Evolutionary conservation across 768 basidiomycete species (phyloP).

Genomic region (Russula ochroleuca): DNA sequence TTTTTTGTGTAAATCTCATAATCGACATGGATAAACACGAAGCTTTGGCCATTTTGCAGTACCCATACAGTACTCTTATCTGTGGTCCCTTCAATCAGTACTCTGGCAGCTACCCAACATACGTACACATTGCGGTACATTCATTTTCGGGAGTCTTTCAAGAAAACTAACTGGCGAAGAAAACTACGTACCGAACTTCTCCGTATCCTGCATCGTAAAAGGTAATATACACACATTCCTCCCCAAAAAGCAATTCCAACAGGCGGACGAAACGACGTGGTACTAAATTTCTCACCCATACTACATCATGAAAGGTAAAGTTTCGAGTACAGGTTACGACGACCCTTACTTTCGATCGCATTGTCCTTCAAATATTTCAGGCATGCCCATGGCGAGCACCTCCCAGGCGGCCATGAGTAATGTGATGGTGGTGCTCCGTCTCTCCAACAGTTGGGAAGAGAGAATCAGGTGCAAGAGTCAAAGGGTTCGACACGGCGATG

Average conservation of each 20-base stretch:
- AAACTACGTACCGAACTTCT: neutral
- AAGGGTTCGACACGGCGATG: constrained; percentile 2
- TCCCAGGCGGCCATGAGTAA: constrained; percentile 22
- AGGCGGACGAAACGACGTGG: neutral
- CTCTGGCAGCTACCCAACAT: too few relatives aligned
- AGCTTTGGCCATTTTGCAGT: too few relatives aligned
- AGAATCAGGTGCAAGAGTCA: constrained; percentile 3
- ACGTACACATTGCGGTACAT: too few relatives aligned
- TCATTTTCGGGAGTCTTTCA: too few relatives aligned
- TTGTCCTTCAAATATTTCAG: neutral
- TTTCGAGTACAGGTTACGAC: neutral
- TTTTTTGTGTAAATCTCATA: too few relatives aligned
- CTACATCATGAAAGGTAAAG: neutral
- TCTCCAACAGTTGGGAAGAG: constrained; percentile 17
- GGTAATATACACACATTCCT: neutral
- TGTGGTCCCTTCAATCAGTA: too few relatives aligned
- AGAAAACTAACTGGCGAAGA: too few relatives aligned
- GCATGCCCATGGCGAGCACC: constrained; percentile 3
- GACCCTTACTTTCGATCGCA: neutral
- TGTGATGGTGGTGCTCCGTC: constrained; percentile 10
- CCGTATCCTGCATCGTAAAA: neutral
- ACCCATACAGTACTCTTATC: too few relatives aligned
- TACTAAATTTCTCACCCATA: neutral
- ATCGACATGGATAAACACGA: too few relatives aligned
- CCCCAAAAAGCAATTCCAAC: neutral